Evolutionary conservation across 2,329 filamentous ascomycete species (phyloP), one percentile per base, ranked within the genome.

Genomic region (Aspergillus sp.): DNA sequence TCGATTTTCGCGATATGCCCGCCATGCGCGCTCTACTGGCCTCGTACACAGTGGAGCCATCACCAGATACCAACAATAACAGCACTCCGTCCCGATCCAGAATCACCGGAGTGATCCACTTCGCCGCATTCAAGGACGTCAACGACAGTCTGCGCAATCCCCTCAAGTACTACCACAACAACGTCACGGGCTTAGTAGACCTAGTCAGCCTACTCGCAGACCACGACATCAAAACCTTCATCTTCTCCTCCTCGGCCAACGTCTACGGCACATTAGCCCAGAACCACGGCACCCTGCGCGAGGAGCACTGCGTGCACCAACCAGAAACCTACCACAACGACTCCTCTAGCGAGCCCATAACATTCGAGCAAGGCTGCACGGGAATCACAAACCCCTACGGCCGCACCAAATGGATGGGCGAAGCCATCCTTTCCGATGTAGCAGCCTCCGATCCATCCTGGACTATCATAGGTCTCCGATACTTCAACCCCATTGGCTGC

Each of bases 401-500:
- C 13, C 80, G 87, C 47, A 85, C 86, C 1, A 89, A 89, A 71
- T 89, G 85, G 78, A 86, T 89, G 75, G 85, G 84, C 60, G 87
- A 89, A 69, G 85, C 85, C 5, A 88, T 89, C 45, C 76, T 89
- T 6, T 82, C 84, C 12, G 87, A 89, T 69, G 72, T 87, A 45
- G 85, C 85, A 7, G 72, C 77, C 15, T 82, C 87, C 2, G 85
- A 89, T 70, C 81, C 84, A 6, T 78, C 81, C 15, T 88, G 86
- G 85, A 82, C 81, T 17, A 85, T 88, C 63, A 83, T 85, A 39
- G 84, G 85, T 2, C 77, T 89, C 19, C 81, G 87, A 36, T 89
- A 89, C 74, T 89, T 89, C 76, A 89, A 89, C 63, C 87, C 87
- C 0, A 84, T 88, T 57, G 87, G 87, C 6, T 88, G 85, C 71